Evolutionary conservation across 2,329 filamentous ascomycete species (phyloP).

Genomic region (Sclerotinia trifoliorum): DNA sequence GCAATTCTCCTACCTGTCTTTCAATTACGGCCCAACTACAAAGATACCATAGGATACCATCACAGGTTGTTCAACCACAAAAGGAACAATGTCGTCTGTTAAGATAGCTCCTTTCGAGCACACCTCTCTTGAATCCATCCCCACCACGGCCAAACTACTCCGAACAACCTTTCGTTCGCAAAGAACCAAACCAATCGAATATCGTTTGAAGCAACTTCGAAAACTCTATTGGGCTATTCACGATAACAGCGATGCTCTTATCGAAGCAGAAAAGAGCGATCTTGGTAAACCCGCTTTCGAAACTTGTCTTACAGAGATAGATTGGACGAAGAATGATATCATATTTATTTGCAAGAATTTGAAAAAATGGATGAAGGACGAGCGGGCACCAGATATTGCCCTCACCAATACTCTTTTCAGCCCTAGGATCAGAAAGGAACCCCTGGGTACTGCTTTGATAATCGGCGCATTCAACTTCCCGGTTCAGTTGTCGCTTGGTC

Average conservation of each 20-base stretch:
- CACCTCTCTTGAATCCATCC: constrained; percentile 67
- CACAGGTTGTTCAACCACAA: background rate
- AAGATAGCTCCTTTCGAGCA: constrained; percentile 49
- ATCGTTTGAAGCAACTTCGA: constrained; percentile 79
- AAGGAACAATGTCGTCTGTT: constrained; percentile 22
- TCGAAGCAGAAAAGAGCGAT: constrained; percentile 74
- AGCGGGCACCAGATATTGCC: constrained; percentile 68
- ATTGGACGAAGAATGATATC: constrained; percentile 79
- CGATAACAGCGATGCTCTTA: constrained; percentile 71
- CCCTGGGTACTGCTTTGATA: constrained; percentile 76
- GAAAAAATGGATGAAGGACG: constrained; percentile 79
- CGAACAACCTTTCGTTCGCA: constrained; percentile 72
- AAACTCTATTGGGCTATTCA: constrained; percentile 92
- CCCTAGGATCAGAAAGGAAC: constrained; percentile 81
- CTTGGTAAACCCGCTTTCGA: constrained; percentile 77
- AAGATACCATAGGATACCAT: too few relatives aligned
- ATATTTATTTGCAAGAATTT: constrained; percentile 75
- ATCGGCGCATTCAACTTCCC: constrained; percentile 97
- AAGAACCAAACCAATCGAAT: constrained; percentile 79
- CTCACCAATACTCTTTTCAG: constrained; percentile 66
- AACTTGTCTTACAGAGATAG: constrained; percentile 69
- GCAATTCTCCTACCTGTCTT: background rate
- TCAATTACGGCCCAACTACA: too few relatives aligned
- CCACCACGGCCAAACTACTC: constrained; percentile 56
- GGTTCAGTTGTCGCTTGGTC: constrained; percentile 73